phyloP scores from a whole-genome alignment of 75 land plant genomes.

The Pseudotsuga menziesii region DNA sequence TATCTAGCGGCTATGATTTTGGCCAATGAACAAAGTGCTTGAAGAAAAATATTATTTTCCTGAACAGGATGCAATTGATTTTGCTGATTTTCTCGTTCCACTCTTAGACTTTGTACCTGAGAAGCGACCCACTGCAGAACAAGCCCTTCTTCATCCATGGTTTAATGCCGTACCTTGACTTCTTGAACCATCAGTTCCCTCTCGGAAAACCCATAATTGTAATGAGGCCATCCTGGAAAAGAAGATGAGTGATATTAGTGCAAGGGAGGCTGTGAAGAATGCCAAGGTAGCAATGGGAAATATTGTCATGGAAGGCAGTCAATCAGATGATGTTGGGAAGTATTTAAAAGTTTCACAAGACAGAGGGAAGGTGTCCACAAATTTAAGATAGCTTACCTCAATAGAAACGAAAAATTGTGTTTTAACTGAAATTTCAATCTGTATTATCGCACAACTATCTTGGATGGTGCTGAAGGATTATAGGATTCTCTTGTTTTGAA shows the following conservation, averaged over 20 bases:
- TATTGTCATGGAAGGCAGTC: slow-evolving; percentile 43
- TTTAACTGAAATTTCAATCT: too few relatives aligned
- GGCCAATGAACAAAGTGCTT: too few relatives aligned
- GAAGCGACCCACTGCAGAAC: slow-evolving; percentile 72
- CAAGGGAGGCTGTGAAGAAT: slow-evolving; percentile 57
- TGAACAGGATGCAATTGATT: too few relatives aligned
- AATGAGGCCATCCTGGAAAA: background rate
- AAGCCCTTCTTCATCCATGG: slow-evolving; percentile 81
- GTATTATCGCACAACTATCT: too few relatives aligned
- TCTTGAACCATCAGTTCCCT: slow-evolving; percentile 22
- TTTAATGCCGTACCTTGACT: slow-evolving; percentile 32
- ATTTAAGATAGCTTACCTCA: too few relatives aligned
- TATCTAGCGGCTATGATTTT: too few relatives aligned
- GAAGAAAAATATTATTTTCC: too few relatives aligned
- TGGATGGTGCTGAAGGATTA: too few relatives aligned
- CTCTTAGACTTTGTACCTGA: slow-evolving; percentile 78
- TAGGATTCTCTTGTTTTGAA: too few relatives aligned
- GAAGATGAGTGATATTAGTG: slow-evolving; percentile 38
- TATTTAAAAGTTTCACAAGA: slow-evolving; percentile 8
- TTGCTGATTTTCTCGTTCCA: slow-evolving; percentile 74
- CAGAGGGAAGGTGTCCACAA: background rate
- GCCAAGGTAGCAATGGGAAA: slow-evolving; percentile 59
- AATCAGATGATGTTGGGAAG: slow-evolving; percentile 19
- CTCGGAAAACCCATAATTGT: background rate
- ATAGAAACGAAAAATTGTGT: too few relatives aligned